These are phyloP conservation scores for Nelumbo lutea DNA, from an alignment of 164 flowering plant genomes.

Conservation along the genomic window DNA sequence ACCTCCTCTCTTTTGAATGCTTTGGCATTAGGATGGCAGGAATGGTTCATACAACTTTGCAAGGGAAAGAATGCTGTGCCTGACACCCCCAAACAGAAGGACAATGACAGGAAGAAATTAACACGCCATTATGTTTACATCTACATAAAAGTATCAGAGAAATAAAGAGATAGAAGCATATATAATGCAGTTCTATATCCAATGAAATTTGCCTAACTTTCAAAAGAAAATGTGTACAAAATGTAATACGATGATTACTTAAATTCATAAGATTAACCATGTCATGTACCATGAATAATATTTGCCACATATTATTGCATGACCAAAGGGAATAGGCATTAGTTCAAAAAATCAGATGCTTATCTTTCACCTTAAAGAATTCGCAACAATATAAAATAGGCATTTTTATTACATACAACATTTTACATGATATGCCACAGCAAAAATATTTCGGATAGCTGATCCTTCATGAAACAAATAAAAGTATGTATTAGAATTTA, in stretches of 20 bases:
- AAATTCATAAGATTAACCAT: no score
- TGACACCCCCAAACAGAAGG: constrained; percentile 16
- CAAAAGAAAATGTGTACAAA: neutral
- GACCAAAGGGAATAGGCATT: neutral
- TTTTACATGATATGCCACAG: neutral
- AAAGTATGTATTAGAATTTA: neutral
- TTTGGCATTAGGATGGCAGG: constrained; percentile 87
- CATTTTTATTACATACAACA: neutral
- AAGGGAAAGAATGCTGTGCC: constrained; percentile 93
- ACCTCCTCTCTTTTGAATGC: constrained; percentile 99
- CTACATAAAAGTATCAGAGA: neutral
- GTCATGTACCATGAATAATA: no score
- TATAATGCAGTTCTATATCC: neutral
- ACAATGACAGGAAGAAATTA: neutral
- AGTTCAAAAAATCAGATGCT: neutral
- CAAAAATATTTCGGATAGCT: neutral
- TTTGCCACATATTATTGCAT: neutral
- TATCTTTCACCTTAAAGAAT: neutral
- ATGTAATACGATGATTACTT: neutral
- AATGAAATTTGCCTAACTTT: neutral
- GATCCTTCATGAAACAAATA: neutral
- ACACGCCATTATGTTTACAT: neutral
- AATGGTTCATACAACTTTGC: constrained; percentile 98
- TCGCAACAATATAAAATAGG: no score
- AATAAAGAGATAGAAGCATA: neutral